Evolutionary conservation across 352 stramenopile genomes (phyloP).

Genomic region (Globisporangium apiculatum): DNA sequence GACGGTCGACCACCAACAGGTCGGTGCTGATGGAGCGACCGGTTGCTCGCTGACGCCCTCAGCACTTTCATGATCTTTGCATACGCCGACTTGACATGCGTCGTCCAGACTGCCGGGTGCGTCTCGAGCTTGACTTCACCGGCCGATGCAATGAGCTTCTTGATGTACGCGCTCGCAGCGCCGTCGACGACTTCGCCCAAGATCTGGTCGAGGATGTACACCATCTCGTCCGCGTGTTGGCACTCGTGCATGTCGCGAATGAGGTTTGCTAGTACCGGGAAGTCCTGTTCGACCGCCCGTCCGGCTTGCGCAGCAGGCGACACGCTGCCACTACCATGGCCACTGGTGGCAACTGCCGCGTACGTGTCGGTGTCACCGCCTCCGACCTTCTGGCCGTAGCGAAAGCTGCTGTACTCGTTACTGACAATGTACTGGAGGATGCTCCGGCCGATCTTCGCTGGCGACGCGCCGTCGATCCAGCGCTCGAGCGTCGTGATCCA

Average conservation of each 20-base stretch:
- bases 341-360: slow-evolving; percentile 3
- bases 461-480: slow-evolving; percentile 61
- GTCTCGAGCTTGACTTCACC: slow-evolving; percentile 70
- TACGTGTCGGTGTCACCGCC: slow-evolving; percentile 12
- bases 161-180: slow-evolving; percentile 49
- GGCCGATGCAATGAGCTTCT: slow-evolving; percentile 64
- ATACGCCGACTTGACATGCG: slow-evolving; percentile 67
- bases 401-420: slow-evolving; percentile 57
- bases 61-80: slow-evolving; percentile 74
- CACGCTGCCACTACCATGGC: slow-evolving; percentile 7
- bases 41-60: slow-evolving; percentile 24
- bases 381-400: slow-evolving; percentile 53
- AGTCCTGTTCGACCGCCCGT: slow-evolving; percentile 58
- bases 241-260: slow-evolving; percentile 75
- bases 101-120: slow-evolving; percentile 52
- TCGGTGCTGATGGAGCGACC: slow-evolving; percentile 7
- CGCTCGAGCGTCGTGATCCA: slow-evolving; percentile 66
- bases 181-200: slow-evolving; percentile 70
- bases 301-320: slow-evolving; percentile 49
- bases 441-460: slow-evolving; percentile 39
- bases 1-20: slow-evolving; percentile 9
- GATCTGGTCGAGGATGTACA: slow-evolving; percentile 81
- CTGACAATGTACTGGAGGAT: slow-evolving; percentile 74
- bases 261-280: slow-evolving; percentile 64
- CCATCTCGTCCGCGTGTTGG: slow-evolving; percentile 67